Percentiles rank a stretch among this genome's conserved stretches.
Evolutionary conservation across 2,329 filamentous ascomycete species (phyloP).

Genomic region (Ceratocystis papillata): DNA sequence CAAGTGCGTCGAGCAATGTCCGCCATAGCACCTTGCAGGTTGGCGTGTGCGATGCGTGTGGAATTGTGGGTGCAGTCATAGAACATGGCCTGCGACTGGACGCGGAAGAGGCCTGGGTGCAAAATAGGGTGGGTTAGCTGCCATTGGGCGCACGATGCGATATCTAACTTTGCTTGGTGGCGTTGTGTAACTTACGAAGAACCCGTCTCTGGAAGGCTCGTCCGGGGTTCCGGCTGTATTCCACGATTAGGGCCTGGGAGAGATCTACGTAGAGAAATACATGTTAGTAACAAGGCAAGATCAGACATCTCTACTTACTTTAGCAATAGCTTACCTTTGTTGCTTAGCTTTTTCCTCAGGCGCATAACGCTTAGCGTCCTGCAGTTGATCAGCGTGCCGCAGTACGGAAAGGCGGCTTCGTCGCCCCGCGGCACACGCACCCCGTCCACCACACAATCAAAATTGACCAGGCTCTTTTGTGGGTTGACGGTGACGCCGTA

Average conservation of each 20-base stretch:
- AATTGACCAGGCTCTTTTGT: constrained; percentile 76
- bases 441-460: constrained; percentile 51
- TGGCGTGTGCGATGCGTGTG: constrained; percentile 54
- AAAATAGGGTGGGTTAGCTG: neutral
- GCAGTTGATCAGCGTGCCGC: constrained; percentile 67
- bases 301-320: neutral
- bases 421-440: constrained; percentile 40
- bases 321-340: constrained; percentile 37
- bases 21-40: constrained; percentile 61
- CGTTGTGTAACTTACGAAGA: constrained; percentile 41
- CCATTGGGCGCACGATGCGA: too few species aligned
- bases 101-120: constrained; percentile 56
- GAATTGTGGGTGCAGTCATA: constrained; percentile 73
- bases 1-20: constrained; percentile 70
- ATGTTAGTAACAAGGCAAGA: constrained; percentile 1
- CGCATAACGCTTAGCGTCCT: constrained; percentile 63
- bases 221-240: constrained; percentile 60
- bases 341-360: constrained; percentile 46
- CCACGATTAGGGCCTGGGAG: constrained; percentile 66
- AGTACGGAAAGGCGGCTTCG: constrained; percentile 63
- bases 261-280: constrained; percentile 31
- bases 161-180: too few species aligned
- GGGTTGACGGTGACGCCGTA: constrained; percentile 73
- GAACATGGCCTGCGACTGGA: constrained; percentile 75
- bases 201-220: constrained; percentile 71